Conservation (phyloP, 2,329 filamentous ascomycete species). For the Graphiopsis chlorocephala region DNA sequence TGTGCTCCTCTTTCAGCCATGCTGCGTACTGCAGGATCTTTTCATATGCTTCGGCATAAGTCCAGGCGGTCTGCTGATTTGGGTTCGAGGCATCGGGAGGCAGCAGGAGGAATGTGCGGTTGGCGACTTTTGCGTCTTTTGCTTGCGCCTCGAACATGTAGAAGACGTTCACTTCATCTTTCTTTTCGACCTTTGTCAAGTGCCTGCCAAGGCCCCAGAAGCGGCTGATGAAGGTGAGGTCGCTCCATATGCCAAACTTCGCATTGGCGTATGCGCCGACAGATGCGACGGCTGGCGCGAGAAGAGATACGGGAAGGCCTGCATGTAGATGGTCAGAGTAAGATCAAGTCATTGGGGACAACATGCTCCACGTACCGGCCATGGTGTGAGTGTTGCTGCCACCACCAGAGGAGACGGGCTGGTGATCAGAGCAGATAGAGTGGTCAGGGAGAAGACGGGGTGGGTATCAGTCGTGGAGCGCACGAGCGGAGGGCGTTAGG, state of each 20-base stretch:
- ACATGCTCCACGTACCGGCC: not conserved
- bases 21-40: slow-evolving; percentile 67
- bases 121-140: slow-evolving; percentile 47
- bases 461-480: not conserved
- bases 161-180: slow-evolving; percentile 67
- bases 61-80: slow-evolving; percentile 49
- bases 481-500: not conserved
- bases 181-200: slow-evolving; percentile 28
- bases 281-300: slow-evolving; percentile 55
- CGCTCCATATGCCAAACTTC: slow-evolving; percentile 64
- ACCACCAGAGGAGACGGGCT: not conserved
- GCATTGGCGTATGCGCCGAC: slow-evolving; percentile 77
- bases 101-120: slow-evolving; percentile 31
- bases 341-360: not conserved
- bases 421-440: not conserved
- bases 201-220: not conserved
- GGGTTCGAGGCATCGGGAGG: slow-evolving; percentile 27
- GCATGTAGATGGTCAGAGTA: not conserved
- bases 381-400: not conserved
- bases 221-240: slow-evolving; percentile 47
- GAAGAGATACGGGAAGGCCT: slow-evolving; percentile 18
- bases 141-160: slow-evolving; percentile 71
- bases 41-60: slow-evolving; percentile 74
- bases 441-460: not conserved
- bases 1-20: slow-evolving; percentile 66